Evolutionary conservation across 2,329 filamentous ascomycete genomes (phyloP), one percentile per base, ranked within the genome.

Genomic region (Ceratocystis harringtonii): DNA sequence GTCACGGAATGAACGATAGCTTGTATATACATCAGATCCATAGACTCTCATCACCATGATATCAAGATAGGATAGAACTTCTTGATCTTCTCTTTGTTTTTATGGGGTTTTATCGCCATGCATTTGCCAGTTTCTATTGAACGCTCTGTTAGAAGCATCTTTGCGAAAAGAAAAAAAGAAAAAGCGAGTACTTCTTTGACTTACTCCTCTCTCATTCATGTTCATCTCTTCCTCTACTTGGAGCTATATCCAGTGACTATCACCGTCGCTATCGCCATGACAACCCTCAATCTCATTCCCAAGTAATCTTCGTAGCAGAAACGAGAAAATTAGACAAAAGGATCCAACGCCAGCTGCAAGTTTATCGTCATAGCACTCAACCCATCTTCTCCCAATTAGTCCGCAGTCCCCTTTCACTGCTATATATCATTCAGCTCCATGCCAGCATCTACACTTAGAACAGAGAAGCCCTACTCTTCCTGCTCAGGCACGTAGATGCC

Each of bases 401-500:
- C 48, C 10, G 8, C 10, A 28, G 10, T 52, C 19, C 12, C 48
- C 19, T 25, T 25, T 52, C 48, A 15, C 22, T 2, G 15, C 48
- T 28, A 25, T 25, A 3, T 7, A 15, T n/a, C 48, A 52, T 52
- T 28, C 28, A 22, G 22, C 7, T 28, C 19, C 8, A 15, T 25
- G 28, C 28, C 4, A n/a, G 7, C 12, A 25, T n/a, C 48, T 19
- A 3, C n/a, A 52, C 7, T 17, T 44, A 1, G 28, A 41, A 44
- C 28, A 17, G 19, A 25, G 22, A 32, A 63, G 8, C 30, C 63
- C 63, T 67, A 67, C 61, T 67, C 66, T n/a, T 67, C 63, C 68
- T 73, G 68, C 60, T 78, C 76, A 2, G 77, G 76, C 67, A 78
- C 74, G 73, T 85, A 89, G 57, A 97, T 86, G 7, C 85, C 90